Conservation (phyloP, 2,329 filamentous ascomycete species). For the Didymella lethalis region DNA sequence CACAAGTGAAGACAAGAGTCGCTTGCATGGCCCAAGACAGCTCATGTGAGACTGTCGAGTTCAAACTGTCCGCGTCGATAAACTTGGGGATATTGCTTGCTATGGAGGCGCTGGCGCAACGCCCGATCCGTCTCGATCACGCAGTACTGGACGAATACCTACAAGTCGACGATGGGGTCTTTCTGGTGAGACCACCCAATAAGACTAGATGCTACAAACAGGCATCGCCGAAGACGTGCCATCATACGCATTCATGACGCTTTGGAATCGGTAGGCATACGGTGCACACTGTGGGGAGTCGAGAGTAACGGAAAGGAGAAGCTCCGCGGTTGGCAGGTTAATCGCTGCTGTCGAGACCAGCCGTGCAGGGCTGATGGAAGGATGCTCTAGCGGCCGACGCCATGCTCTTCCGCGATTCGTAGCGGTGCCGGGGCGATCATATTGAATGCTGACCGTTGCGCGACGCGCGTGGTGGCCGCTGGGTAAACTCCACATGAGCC, state of each 20-base stretch:
- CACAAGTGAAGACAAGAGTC: neutral
- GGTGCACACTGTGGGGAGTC: slow-evolving; percentile 25
- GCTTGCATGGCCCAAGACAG: neutral
- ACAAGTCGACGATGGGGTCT: slow-evolving; percentile 62
- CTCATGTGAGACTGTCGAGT: neutral
- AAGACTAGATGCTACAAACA: slow-evolving; percentile 41
- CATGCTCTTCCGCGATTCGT: slow-evolving; percentile 30
- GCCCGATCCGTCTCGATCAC: neutral
- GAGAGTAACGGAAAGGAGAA: slow-evolving; percentile 23
- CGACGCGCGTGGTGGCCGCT: slow-evolving; percentile 30
- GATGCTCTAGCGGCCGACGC: slow-evolving; percentile 26
- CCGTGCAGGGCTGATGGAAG: slow-evolving; percentile 42
- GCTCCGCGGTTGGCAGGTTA: slow-evolving; percentile 16
- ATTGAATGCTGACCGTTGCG: slow-evolving; percentile 39
- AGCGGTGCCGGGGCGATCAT: slow-evolving; percentile 31
- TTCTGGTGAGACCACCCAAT: slow-evolving; percentile 43
- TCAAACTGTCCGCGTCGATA: neutral
- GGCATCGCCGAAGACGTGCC: slow-evolving; percentile 39
- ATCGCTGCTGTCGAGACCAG: slow-evolving; percentile 27
- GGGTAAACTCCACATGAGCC: slow-evolving; percentile 34
- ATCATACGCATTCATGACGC: slow-evolving; percentile 44
- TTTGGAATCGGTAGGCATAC: slow-evolving; percentile 28
- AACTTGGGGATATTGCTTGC: neutral
- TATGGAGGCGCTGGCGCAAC: neutral
- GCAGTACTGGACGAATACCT: slow-evolving; percentile 8